A percentile compares a stretch with the other conserved stretches of the same genome.
Conservation (phyloP, 768 basidiomycete species). For the Lyophyllum atratum region DNA sequence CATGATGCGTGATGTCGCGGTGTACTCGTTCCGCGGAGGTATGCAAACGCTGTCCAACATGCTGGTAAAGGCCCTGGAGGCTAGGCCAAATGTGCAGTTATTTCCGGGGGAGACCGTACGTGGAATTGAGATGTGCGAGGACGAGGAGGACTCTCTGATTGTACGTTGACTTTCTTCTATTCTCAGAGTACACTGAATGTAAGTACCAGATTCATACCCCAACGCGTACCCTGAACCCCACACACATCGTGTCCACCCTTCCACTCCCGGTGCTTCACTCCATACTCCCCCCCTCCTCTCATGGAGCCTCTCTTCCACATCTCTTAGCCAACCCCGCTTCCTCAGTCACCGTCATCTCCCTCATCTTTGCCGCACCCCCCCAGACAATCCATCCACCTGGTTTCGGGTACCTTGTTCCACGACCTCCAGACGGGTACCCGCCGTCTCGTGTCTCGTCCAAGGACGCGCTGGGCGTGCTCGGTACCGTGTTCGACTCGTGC, state of each 20-base stretch:
- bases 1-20: conserved; percentile 58
- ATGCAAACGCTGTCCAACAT: conserved; percentile 64
- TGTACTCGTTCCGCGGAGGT: conserved; percentile 83
- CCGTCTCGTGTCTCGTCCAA: conserved; percentile 15
- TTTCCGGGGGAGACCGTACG: conserved; percentile 40
- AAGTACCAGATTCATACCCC: conserved; percentile 3
- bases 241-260: conserved; percentile 79
- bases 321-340: conserved; percentile 69
- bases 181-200: not conserved
- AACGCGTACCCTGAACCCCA: conserved; percentile 36
- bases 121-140: conserved; percentile 33
- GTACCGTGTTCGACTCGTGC: conserved; percentile 89
- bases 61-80: conserved; percentile 48
- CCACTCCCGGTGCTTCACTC: conserved; percentile 58
- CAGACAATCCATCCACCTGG: conserved; percentile 73
- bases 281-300: conserved; percentile 37
- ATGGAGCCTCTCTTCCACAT: conserved; percentile 49
- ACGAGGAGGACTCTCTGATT: conserved; percentile 39
- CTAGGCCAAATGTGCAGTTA: conserved; percentile 60
- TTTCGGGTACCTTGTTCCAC: conserved; percentile 94
- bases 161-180: conserved; percentile 31
- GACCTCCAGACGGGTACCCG: conserved; percentile 59
- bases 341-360: conserved; percentile 85
- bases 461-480: conserved; percentile 57
- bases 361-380: conserved; percentile 68